Percentiles rank a stretch among this genome's conserved stretches.
Conservation (phyloP, 2,329 filamentous ascomycete genomes). For the Neofusicoccum cordaticola region DNA sequence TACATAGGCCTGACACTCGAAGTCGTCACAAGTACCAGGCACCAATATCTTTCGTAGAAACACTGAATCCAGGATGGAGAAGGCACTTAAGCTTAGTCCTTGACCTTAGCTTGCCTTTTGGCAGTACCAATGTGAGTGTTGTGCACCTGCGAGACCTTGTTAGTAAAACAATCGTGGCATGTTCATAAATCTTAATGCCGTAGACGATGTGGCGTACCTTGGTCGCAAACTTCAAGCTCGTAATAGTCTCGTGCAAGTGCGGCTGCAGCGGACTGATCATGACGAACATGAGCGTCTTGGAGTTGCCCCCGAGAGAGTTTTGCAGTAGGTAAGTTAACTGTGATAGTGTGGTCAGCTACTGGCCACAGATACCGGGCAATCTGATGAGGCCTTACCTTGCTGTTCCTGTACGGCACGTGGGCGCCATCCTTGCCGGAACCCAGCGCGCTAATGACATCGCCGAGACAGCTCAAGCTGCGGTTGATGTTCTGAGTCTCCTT, state of each 20-base stretch:
- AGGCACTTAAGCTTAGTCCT: conserved; percentile 28
- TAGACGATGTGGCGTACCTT: conserved; percentile 59
- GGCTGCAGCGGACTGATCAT: conserved; percentile 93
- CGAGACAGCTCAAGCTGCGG: conserved; percentile 84
- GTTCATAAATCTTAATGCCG: background rate
- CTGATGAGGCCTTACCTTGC: conserved; percentile 61
- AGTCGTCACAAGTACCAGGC: conserved; percentile 1
- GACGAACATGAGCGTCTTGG: conserved; percentile 98
- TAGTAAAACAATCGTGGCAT: background rate
- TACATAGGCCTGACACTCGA: conserved; percentile 7
- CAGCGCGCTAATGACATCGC: conserved; percentile 92
- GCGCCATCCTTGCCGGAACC: conserved; percentile 72
- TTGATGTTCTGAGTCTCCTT: conserved; percentile 98
- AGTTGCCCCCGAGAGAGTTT: conserved; percentile 91
- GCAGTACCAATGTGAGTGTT: conserved; percentile 92
- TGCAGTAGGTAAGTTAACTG: conserved; percentile 83
- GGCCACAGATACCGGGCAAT: too few species aligned
- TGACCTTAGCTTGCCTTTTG: conserved; percentile 67
- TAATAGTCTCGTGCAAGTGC: conserved; percentile 88
- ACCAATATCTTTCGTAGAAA: background rate
- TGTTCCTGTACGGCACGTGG: conserved; percentile 93
- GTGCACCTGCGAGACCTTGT: conserved; percentile 56
- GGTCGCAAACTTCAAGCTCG: conserved; percentile 91
- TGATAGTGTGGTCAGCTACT: conserved; percentile 21
- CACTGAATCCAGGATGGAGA: background rate